Conservation (phyloP, 495 filamentous ascomycete genomes). For the Acidomyces sp. region DNA sequence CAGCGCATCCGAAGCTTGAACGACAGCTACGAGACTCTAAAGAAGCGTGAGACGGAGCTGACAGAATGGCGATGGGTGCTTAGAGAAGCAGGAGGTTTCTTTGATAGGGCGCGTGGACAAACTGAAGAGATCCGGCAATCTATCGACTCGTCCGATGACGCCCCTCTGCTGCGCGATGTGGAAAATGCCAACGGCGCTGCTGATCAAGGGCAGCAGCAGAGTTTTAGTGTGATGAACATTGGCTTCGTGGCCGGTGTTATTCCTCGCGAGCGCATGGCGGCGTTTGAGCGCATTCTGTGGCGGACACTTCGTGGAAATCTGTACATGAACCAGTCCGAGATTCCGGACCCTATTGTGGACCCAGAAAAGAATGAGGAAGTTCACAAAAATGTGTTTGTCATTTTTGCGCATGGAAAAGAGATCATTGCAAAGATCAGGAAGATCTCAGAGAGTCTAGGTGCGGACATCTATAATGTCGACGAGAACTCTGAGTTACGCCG, state of each 20-base stretch:
- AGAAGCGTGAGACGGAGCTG: constrained; percentile 91
- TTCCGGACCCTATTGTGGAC: constrained; percentile 86
- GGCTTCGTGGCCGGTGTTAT: constrained; percentile 99
- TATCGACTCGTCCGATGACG: constrained; percentile 64
- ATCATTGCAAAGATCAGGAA: constrained; percentile 97
- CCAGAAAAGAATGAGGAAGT: constrained; percentile 80
- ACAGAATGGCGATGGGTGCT: constrained; percentile 97
- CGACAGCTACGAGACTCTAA: constrained; percentile 94
- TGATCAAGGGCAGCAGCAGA: constrained; percentile 50
- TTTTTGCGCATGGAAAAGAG: constrained; percentile 96
- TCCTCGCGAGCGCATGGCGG: constrained; percentile 76
- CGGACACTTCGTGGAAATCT: constrained; percentile 91
- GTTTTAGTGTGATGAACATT: constrained; percentile 93
- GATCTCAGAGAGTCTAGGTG: constrained; percentile 93
- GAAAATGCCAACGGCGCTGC: constrained; percentile 68
- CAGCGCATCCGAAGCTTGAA: constrained; percentile 82
- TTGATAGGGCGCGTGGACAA: constrained; percentile 72
- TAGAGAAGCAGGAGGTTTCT: constrained; percentile 88
- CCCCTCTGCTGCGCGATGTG: constrained; percentile 38
- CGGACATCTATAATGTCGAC: constrained; percentile 89
- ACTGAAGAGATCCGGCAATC: constrained; percentile 92
- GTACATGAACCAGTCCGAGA: constrained; percentile 99
- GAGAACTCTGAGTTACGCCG: constrained; percentile 88
- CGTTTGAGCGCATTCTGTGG: constrained; percentile 96
- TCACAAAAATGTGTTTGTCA: constrained; percentile 97